These are phyloP conservation scores for Amborella trichopoda DNA, from an alignment of 164 flowering plant genomes.

Conservation along the genomic window DNA sequence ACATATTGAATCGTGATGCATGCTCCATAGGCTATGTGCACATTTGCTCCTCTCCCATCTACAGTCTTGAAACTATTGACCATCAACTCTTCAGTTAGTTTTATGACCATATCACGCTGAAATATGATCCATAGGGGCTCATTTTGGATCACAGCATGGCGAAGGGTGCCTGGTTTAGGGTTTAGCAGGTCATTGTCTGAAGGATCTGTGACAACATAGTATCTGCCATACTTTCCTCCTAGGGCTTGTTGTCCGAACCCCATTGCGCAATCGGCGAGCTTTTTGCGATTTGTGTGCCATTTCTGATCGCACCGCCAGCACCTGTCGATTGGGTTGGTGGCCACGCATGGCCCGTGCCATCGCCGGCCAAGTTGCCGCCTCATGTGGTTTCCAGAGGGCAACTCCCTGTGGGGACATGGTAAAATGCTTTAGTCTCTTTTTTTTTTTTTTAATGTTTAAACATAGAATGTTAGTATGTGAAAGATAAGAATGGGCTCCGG, in stretches of 20 bases:
- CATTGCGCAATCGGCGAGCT: conserved; percentile 35
- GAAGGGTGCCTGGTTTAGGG: conserved; percentile 61
- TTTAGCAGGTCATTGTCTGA: conserved; percentile 44
- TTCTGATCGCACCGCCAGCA: conserved; percentile 59
- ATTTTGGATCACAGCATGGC: conserved; percentile 43
- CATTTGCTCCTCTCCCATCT: conserved; percentile 26
- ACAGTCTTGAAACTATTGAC: conserved; percentile 23
- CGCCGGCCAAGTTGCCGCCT: conserved; percentile 26
- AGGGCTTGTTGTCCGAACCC: conserved; percentile 48
- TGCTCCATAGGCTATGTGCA: conserved; percentile 52
- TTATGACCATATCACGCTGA: conserved; percentile 35
- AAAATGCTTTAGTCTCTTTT: too few relatives aligned
- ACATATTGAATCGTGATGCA: conserved; percentile 58
- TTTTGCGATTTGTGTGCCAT: conserved; percentile 43
- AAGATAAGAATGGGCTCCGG: too few relatives aligned
- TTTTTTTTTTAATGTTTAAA: too few relatives aligned
- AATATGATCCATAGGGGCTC: conserved; percentile 69
- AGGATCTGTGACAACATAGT: conserved; percentile 40
- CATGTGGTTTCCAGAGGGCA: conserved; percentile 33
- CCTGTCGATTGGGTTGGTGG: conserved; percentile 67
- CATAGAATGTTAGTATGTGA: too few relatives aligned
- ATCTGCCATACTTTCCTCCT: conserved; percentile 43
- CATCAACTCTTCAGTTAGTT: conserved; percentile 33
- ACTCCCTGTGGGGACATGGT: too few relatives aligned
- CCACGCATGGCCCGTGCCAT: conserved; percentile 28